Base-by-base conservation (phyloP, 2,329 filamentous ascomycete genomes). In the Coleophoma eucalyptorum region DNA sequence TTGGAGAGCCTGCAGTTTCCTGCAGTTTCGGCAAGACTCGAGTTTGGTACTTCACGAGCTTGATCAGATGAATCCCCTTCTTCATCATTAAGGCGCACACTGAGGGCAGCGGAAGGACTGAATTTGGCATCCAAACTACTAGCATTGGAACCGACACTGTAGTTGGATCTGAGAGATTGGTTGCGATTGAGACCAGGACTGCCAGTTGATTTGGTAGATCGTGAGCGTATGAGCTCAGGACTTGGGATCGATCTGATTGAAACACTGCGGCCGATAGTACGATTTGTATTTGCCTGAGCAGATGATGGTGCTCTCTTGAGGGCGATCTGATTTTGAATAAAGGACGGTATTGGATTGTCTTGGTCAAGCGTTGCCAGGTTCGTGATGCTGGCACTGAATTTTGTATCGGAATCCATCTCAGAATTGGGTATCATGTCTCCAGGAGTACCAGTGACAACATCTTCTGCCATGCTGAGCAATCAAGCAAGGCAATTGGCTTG, bases 271-370 rank as follows among this genome's bases (percentile, higher is more conserved):
- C 26, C 26, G 26, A 26, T 26, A 26, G 26, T 8, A 26, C 26
- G 26, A 26, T 5, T 26, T 1, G 55, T 55, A 6, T 59, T 54
- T 5, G 53, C 54, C 35, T 56, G 55, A 2, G 60, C 38, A 7
- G 55, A 50, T 1, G 62, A 63, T 33, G 57, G 47, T 31, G 53
- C 62, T 43, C 62, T 51, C 41, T 61, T 58, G 1, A 63, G 53
- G 11, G 55, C 49, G 16, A 61, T 54, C n/a, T 59, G 53, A 26
- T 62, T 58, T 46, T 62, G 60, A 3, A 62, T 60, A 16, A 59
- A 62, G 1, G 58, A 53, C n/a, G 56, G 49, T 26, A 26, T 26
- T 26, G 26, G 26, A 26, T 26, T 26, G 10, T 26, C 26, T 26
- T 26, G 26, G 26, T 26, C 26, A 26, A 26, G 26, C 26, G 26